Conservation (phyloP, 176 grass and related monocot species). For the Musa beccarii region DNA sequence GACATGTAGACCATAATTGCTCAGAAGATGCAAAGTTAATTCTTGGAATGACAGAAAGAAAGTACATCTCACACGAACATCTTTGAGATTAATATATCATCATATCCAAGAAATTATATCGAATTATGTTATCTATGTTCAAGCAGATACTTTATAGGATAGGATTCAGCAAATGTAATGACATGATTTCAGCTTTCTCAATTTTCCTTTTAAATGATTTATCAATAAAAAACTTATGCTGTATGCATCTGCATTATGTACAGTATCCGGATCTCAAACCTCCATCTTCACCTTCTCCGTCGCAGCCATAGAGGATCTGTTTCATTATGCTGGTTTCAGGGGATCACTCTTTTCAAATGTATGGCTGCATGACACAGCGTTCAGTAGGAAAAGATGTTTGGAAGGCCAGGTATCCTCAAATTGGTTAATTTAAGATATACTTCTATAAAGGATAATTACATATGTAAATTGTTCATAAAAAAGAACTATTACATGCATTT, state of each 20-base stretch:
- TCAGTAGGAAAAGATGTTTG: neutral
- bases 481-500: too few relatives aligned
- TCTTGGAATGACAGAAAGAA: too few relatives aligned
- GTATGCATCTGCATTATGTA: constrained; percentile 3
- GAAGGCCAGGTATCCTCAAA: neutral
- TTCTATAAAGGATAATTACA: too few relatives aligned
- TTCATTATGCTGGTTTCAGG: neutral
- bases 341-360: neutral
- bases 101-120: too few relatives aligned
- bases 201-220: neutral
- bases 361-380: neutral
- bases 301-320: constrained; percentile 32
- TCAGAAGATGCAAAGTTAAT: too few relatives aligned
- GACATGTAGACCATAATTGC: too few relatives aligned
- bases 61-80: too few relatives aligned
- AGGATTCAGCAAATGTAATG: neutral
- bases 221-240: neutral
- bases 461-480: too few relatives aligned
- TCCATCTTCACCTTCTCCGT: constrained; percentile 73
- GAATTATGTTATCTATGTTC: neutral
- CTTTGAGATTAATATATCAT: too few relatives aligned
- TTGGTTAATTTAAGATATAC: neutral
- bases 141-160: neutral
- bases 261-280: constrained; percentile 98
- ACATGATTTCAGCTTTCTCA: constrained; percentile 14